Percentiles rank a stretch among this genome's conserved stretches.
Evolutionary conservation across 345 rosid genomes (phyloP).

Genomic region (Moricandia moricandioides): DNA sequence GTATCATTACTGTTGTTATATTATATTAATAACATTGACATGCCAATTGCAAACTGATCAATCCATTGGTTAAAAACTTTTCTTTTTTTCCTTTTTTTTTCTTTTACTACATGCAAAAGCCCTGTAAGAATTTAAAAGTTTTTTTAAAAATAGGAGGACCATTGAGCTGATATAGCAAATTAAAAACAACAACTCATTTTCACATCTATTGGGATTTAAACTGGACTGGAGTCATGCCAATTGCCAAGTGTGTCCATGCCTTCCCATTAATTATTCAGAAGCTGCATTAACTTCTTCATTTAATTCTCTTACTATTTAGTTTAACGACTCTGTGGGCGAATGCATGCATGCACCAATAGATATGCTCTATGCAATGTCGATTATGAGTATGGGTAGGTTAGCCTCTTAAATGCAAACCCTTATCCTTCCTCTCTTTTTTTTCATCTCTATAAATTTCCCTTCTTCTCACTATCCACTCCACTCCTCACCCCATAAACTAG

Average conservation of each 20-base stretch:
- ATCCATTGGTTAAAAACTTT: background rate
- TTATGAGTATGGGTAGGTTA: constrained; percentile 24
- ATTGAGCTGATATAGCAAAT: background rate
- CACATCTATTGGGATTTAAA: background rate
- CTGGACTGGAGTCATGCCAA: background rate
- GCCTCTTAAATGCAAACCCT: constrained; percentile 28
- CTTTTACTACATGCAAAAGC: background rate
- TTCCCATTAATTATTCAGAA: background rate
- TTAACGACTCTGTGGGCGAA: constrained; percentile 22
- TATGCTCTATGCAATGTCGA: constrained; percentile 23
- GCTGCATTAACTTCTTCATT: constrained; percentile 21
- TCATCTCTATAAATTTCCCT: constrained; percentile 8
- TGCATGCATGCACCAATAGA: constrained; percentile 33
- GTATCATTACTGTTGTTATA: too few species aligned
- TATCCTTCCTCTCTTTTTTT: background rate
- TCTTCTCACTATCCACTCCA: constrained; percentile 11
- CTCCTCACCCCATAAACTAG: constrained; percentile 1
- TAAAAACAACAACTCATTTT: constrained; percentile 10
- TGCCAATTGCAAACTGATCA: background rate
- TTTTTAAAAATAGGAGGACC: background rate
- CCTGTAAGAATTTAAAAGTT: background rate
- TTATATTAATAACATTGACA: too few species aligned
- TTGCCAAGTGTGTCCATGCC: background rate
- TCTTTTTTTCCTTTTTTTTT: background rate
- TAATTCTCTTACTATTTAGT: background rate